Base-by-base conservation (phyloP, 169 alveolate genomes). In the Besnoitia besnoiti region DNA sequence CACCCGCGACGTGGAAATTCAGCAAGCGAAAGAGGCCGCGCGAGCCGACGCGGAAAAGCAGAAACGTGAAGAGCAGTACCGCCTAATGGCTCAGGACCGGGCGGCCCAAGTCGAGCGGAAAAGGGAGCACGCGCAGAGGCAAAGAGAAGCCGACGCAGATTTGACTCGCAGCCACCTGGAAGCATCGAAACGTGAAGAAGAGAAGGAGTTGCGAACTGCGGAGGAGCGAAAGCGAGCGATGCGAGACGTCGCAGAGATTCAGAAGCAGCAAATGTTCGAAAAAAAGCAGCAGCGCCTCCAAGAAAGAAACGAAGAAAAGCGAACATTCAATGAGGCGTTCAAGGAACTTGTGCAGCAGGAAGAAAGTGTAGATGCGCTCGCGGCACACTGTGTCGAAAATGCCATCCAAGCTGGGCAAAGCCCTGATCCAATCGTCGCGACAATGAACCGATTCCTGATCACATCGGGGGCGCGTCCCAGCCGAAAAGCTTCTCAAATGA, bases 221-320 rank as follows among this genome's bases (percentile, higher is more conserved):
- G 39, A 77, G 30, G 87, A 77, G 87, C 10, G 87, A 10, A 37
- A 27, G 49, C 87, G 2, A 5, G 59, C 50, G 59, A 27, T 42
- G 37, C n/a, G 40, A 19, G 87, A 77, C 37, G 40, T 35, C 50
- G 87, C 87, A 0, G 50, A 37, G 33, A 77, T 42, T 44, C 87
- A 40, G 30, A 19, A 30, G 33, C 61, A 77, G 40, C 87, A 77
- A 55, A 77, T 77, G 37, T 37, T 16, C 33, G 87, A 37, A 8
- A 21, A 12, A 14, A 5, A 35, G 39, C 37, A 39, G 21, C 87
- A 27, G 16, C 87, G 87, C 5, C 4, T 14, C 24, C 37, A 42
- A 39, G 87, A 77, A 39, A 37, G 87, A 77, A 55, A 77, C 7
- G 87, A 77, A 24, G 87, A 77, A 77, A 77, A 77, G 55, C 35